phyloP scores from a whole-genome alignment of 1,284 basidiomycete genomes.

The Rhizoctonia solani region DNA sequence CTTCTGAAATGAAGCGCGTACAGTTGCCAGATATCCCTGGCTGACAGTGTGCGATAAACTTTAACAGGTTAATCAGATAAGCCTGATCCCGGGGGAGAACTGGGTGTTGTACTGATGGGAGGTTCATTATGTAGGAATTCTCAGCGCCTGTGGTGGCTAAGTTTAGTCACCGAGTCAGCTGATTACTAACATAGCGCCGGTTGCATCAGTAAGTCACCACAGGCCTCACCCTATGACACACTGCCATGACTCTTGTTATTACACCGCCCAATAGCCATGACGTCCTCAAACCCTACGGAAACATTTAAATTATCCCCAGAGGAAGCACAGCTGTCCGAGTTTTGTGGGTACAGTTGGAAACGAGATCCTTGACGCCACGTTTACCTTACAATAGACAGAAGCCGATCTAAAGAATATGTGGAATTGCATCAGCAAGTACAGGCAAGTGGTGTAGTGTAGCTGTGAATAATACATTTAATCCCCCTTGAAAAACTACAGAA shows the following conservation, averaged over 20 bases:
- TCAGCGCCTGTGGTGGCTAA: too few species aligned
- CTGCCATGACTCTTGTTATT: neutral
- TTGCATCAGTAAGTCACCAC: slow-evolving; percentile 1
- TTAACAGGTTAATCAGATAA: too few species aligned
- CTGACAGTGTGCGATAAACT: too few species aligned
- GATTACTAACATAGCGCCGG: neutral
- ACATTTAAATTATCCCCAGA: neutral
- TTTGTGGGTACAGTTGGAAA: slow-evolving; percentile 10
- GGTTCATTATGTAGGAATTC: too few species aligned
- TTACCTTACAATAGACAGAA: slow-evolving; percentile 44
- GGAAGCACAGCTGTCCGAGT: slow-evolving; percentile 21
- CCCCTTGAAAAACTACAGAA: slow-evolving; percentile 53
- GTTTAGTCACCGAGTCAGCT: too few species aligned
- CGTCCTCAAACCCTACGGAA: slow-evolving; percentile 4
- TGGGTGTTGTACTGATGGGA: too few species aligned
- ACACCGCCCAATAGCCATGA: slow-evolving; percentile 5
- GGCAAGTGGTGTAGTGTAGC: slow-evolving; percentile 47
- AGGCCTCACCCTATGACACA: neutral
- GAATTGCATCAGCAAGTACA: slow-evolving; percentile 83
- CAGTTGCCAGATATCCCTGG: too few species aligned
- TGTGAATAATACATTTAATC: neutral
- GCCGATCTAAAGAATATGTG: slow-evolving; percentile 70
- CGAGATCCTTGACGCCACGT: neutral
- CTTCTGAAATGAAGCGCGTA: too few species aligned
- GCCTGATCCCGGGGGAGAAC: too few species aligned